Evolutionary conservation across 768 basidiomycete genomes (phyloP), one percentile per base, ranked within the genome.

Genomic region (Hirschioporus abietinus): DNA sequence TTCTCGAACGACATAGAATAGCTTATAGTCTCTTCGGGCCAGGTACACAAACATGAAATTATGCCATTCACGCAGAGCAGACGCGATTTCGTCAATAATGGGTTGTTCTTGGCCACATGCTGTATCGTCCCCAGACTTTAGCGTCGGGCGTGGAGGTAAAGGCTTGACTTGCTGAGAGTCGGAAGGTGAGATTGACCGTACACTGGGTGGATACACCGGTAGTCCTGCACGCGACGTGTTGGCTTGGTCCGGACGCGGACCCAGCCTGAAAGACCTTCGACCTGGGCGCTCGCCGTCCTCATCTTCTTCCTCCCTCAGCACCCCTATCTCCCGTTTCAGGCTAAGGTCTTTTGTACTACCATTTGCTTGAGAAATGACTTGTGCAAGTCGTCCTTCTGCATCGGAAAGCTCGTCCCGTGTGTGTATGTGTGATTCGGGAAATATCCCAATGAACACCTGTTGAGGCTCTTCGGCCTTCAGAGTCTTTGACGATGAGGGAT

Each of bases 71-170:
- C 96, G 88, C 59, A 99, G 79, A 0, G 96, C 96, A 8, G 94
- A 96, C 0, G 96, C 93, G 70, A 99, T 96, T 80, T 99, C 96
- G 77, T 99, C 96, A 63, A 99, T 88, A 73, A 99, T 90, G 10
- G 96, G 96, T 73, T 97, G 95, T 1, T 76, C 79, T 24, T 83
- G 81, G 10, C 96, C 96, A 0, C 90, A 89, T 3, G 86, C 83
- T 1, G 96, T 99, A 71, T 98, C 96, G 74, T 97, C 96, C 42
- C 93, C 94, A 10, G 94, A 93, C 69, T 95, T 96, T 62, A 98
- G 84, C n/a, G 91, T 93, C 7, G 96, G 96, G 59, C 97, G 86
- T 2, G 94, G 95, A 9, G 94, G 95, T 6, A 90, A 80, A 1
- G 89, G 90, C 74, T 94, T 92, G 71, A 84, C 73, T 18, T 84